These are phyloP conservation scores for Davidsoniella neocaledoniae DNA, from an alignment of 2,329 filamentous ascomycete species.

Conservation along the genomic window DNA sequence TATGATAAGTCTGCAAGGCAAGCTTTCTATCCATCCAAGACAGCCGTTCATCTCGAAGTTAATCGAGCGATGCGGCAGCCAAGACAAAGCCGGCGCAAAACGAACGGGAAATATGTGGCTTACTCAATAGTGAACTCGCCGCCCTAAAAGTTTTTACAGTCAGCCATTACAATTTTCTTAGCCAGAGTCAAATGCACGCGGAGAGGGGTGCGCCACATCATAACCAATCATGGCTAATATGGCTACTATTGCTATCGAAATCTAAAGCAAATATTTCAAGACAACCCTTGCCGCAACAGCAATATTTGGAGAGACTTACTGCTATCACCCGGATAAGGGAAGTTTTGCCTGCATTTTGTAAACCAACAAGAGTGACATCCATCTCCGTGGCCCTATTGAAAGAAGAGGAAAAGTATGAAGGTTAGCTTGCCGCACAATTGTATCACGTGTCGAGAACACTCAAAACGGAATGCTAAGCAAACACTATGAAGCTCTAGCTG, in stretches of 20 bases:
- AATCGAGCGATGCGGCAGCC: no score
- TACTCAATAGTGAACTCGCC: constrained; percentile 99
- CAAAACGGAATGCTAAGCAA: no score
- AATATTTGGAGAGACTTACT: constrained; percentile 41
- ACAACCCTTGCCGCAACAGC: neutral
- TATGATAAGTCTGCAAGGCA: neutral
- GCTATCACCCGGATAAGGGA: constrained; percentile 84
- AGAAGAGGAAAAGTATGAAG: neutral
- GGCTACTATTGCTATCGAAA: neutral
- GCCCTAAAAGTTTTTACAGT: constrained; percentile 39
- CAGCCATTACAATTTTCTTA: neutral
- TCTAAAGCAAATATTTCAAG: neutral
- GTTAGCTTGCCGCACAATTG: constrained; percentile 1
- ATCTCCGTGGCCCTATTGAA: constrained; percentile 80
- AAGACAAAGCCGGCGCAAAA: neutral
- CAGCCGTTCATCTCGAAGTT: no score
- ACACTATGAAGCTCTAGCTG: neutral
- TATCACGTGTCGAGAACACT: no score
- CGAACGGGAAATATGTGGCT: constrained; percentile 24
- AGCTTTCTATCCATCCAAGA: neutral
- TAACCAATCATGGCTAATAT: neutral
- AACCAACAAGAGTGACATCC: constrained; percentile 97
- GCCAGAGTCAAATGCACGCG: neutral
- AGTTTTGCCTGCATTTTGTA: constrained; percentile 97
- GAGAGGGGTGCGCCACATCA: neutral